Evolutionary conservation across 23 red algal species (phyloP), one percentile per base, ranked within the genome.

Genomic region (Agarophyton chilense): DNA sequence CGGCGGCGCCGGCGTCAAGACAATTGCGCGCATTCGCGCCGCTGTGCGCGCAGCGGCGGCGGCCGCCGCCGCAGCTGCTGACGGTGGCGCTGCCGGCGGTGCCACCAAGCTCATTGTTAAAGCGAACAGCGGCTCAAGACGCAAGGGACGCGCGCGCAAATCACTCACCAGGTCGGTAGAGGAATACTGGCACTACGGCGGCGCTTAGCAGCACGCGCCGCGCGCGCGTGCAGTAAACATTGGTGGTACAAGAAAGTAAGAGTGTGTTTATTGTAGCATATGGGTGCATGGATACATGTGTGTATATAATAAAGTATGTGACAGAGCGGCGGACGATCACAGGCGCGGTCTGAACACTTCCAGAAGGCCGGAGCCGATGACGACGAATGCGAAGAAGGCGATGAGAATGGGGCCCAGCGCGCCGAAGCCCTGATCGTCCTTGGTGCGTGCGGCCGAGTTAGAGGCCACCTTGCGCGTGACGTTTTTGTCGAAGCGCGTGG

Each of bases 401-500:
- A 87, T 87, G 49, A 87, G 82, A 56, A 87, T 42, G 10, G 82
- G 82, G 21, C 61, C 82, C 24, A 87, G n/a, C n/a, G n/a, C 1
- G 0, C 50, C 51, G 66, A 40, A 54, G 26, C 45, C 63, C 12
- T 80, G 49, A 17, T 72, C 64, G 14, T 74, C 65, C 36, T 61
- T 55, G 26, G 53, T 73, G 44, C 64, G 49, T 24, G 64, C 16
- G 16, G 82, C 64, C n/a, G 82, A 74, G 67, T 87, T 87, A 18
- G 82, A 74, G 36, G 82, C 47, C 4, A 87, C 82, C 65, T 57
- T 74, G 13, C 82, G 61, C 26, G 82, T 87, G 10, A 87, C 82
- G 67, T 87, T 87, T 41, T 87, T 87, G 82, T 87, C 82, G 62
- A 87, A 87, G 62, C 82, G 82, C 44, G 82, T 70, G 44, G 82